Conservation (phyloP, 2,329 filamentous ascomycete genomes). For the Myriangium duriaei region DNA sequence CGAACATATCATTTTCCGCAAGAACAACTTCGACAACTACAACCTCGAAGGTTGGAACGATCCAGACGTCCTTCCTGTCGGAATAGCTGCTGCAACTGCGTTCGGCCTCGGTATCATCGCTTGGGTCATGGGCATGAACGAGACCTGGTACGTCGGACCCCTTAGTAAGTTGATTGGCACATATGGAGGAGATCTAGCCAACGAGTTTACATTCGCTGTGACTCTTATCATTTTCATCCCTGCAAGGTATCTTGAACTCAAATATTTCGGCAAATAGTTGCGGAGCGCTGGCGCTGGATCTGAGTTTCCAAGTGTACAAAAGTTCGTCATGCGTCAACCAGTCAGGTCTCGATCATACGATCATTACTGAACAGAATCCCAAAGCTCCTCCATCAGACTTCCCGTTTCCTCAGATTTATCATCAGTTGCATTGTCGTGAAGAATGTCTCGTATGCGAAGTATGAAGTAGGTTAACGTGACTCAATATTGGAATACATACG, state of each 20-base stretch:
- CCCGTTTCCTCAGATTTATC: too few relatives aligned
- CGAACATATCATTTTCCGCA: constrained; percentile 32
- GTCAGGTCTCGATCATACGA: too few relatives aligned
- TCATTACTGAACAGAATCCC: too few relatives aligned
- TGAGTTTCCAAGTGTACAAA: too few relatives aligned
- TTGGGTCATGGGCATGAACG: constrained; percentile 46
- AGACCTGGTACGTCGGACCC: constrained; percentile 47
- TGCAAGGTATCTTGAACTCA: constrained; percentile 37
- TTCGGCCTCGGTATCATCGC: constrained; percentile 28
- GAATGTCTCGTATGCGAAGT: too few relatives aligned
- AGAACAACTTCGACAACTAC: constrained; percentile 29
- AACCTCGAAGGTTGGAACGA: constrained; percentile 35
- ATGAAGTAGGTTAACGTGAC: too few relatives aligned
- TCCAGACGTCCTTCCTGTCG: constrained; percentile 29
- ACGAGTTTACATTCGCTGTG: constrained; percentile 40
- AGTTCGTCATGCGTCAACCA: too few relatives aligned
- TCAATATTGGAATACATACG: too few relatives aligned
- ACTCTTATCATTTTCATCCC: constrained; percentile 37
- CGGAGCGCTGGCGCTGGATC: too few relatives aligned
- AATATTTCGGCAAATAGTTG: constrained; percentile 28
- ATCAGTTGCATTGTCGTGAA: too few relatives aligned
- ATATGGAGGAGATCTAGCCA: constrained; percentile 44
- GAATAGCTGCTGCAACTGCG: constrained; percentile 28
- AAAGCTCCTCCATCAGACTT: too few relatives aligned
- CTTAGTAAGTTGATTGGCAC: constrained; percentile 42